Evolutionary conservation across 1,284 basidiomycete genomes (phyloP).

Genomic region (Coniophora puteana): DNA sequence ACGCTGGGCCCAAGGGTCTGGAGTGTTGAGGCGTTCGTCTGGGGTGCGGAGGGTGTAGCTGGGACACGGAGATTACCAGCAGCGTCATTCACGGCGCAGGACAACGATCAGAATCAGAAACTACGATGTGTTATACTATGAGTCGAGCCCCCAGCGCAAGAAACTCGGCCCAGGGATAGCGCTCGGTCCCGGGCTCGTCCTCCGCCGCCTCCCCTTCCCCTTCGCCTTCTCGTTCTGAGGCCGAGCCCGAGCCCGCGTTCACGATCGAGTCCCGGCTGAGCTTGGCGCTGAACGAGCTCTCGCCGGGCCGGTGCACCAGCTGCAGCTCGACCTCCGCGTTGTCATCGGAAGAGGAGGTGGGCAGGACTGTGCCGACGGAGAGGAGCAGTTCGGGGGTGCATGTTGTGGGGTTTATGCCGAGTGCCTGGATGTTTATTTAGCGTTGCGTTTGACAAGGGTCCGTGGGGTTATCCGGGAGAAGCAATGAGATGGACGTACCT

Average conservation of each 20-base stretch:
- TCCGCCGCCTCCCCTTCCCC: constrained; percentile 6
- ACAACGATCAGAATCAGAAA: too few relatives aligned
- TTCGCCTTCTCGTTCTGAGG: background rate
- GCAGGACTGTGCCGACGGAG: constrained; percentile 11
- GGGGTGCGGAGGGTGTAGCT: too few relatives aligned
- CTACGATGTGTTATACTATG: too few relatives aligned
- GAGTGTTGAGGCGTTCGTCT: too few relatives aligned
- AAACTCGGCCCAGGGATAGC: constrained; percentile 21
- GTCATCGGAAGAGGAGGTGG: constrained; percentile 5
- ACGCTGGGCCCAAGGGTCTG: too few relatives aligned
- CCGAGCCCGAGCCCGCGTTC: too few relatives aligned
- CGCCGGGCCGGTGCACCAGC: constrained; percentile 9
- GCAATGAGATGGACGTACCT: constrained; percentile 11
- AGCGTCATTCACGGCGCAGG: too few relatives aligned
- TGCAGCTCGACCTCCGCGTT: constrained; percentile 11
- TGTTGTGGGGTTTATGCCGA: constrained; percentile 23
- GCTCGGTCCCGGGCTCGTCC: too few relatives aligned
- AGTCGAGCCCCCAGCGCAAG: too few relatives aligned
- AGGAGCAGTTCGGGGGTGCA: constrained; percentile 23
- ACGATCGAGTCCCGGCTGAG: constrained; percentile 1
- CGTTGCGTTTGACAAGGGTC: background rate
- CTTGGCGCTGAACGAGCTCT: constrained; percentile 19
- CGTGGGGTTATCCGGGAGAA: background rate
- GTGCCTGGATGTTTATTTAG: constrained; percentile 11
- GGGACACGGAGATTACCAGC: too few relatives aligned